These are phyloP conservation scores for Phytophthora ramorum DNA, from an alignment of 352 stramenopile genomes.

Conservation along the genomic window DNA sequence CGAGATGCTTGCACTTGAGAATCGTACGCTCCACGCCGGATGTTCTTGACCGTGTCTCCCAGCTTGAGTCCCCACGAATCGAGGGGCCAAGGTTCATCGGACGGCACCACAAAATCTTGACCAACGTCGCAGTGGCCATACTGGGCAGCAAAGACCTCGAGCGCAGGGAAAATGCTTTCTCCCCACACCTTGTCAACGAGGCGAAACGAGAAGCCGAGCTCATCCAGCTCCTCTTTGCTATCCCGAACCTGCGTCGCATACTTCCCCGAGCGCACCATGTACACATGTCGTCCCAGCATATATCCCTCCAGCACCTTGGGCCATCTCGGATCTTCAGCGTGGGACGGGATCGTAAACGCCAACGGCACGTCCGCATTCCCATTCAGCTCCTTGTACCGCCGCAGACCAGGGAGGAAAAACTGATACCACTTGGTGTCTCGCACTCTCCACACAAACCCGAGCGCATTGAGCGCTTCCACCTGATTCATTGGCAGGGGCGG, in stretches of 20 bases:
- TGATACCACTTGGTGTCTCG: conserved; percentile 75
- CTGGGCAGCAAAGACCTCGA: conserved; percentile 85
- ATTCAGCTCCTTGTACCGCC: conserved; percentile 62
- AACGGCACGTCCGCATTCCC: conserved; percentile 67
- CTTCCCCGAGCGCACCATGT: conserved; percentile 70
- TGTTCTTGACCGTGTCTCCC: conserved; percentile 92
- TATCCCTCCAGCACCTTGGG: conserved; percentile 57
- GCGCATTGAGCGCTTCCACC: conserved; percentile 78
- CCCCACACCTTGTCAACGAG: conserved; percentile 65
- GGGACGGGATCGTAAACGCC: conserved; percentile 60
- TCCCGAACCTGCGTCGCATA: conserved; percentile 56
- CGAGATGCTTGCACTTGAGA: conserved; percentile 79
- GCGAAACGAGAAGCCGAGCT: conserved; percentile 71
- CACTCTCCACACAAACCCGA: conserved; percentile 94
- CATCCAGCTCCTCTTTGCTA: conserved; percentile 49
- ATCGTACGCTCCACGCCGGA: conserved; percentile 84
- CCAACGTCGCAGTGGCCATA: conserved; percentile 92
- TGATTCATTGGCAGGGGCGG: conserved; percentile 59
- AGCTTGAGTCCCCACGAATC: conserved; percentile 87
- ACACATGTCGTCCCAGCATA: conserved; percentile 67
- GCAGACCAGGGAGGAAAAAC: conserved; percentile 72
- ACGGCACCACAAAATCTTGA: conserved; percentile 92
- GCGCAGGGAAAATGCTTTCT: conserved; percentile 75
- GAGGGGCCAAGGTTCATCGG: conserved; percentile 74
- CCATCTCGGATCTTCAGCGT: conserved; percentile 51